These are phyloP conservation scores for Umbelopsis ramanniana DNA, from an alignment of 192 early-diverging fungal species.

Conservation along the genomic window DNA sequence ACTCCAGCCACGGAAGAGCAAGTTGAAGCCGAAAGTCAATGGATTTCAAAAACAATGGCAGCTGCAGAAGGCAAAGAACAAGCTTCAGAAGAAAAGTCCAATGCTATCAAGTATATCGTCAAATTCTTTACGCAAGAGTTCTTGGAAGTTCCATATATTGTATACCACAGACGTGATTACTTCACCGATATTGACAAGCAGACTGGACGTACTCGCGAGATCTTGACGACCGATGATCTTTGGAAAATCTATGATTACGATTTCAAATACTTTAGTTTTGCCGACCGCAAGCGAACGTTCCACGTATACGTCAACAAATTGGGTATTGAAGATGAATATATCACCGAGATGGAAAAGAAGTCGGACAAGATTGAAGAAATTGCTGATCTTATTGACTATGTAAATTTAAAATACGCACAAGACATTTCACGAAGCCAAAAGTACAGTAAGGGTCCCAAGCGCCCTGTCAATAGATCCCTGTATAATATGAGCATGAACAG, in stretches of 20 bases:
- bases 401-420: conserved; percentile 60
- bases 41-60: conserved; percentile 48
- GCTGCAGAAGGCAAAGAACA: conserved; percentile 26
- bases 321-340: conserved; percentile 48
- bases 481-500: conserved; percentile 36
- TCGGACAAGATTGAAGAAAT: conserved; percentile 66
- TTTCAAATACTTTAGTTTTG: conserved; percentile 71
- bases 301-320: conserved; percentile 55
- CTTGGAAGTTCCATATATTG: conserved; percentile 92
- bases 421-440: conserved; percentile 36
- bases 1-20: conserved; percentile 58
- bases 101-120: conserved; percentile 54
- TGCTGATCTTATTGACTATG: conserved; percentile 64
- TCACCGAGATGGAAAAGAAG: conserved; percentile 52
- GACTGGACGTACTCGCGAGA: conserved; percentile 50
- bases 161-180: conserved; percentile 85
- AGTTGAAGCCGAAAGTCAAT: conserved; percentile 67
- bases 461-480: conserved; percentile 40
- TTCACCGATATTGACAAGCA: conserved; percentile 56
- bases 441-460: conserved; percentile 42
- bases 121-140: conserved; percentile 76
- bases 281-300: conserved; percentile 61
- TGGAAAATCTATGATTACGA: conserved; percentile 93
- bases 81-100: conserved; percentile 27
- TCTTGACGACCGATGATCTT: conserved; percentile 71